A percentile compares a stretch with the other conserved stretches of the same genome.
These are phyloP conservation scores for Euphorbia peplus DNA, from an alignment of 345 rosid genomes.

Conservation along the genomic window DNA sequence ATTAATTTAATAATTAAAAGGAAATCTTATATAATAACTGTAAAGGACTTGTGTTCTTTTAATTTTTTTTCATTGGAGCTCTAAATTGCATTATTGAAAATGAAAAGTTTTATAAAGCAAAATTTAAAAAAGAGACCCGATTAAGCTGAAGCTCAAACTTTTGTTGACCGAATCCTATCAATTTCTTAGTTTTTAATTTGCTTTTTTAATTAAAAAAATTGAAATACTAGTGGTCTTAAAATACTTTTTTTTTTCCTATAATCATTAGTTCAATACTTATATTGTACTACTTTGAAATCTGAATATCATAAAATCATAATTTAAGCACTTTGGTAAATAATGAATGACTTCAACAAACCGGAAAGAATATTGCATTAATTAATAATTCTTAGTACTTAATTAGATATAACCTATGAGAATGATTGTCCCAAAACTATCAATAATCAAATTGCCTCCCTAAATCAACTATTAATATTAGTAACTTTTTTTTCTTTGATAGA, in stretches of 20 bases:
- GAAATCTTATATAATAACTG: no score
- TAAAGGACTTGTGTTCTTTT: background rate
- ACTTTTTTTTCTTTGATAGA: no score
- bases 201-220: no score
- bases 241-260: no score
- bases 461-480: background rate
- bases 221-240: no score
- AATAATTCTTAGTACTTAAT: background rate
- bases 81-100: background rate
- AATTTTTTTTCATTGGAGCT: no score
- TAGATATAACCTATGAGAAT: background rate
- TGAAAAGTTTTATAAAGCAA: background rate
- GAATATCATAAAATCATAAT: background rate
- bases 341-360: background rate
- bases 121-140: background rate
- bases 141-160: background rate
- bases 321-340: background rate
- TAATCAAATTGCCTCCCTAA: background rate
- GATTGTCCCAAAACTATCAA: background rate
- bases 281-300: background rate
- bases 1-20: no score
- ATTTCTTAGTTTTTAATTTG: no score
- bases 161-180: slow-evolving; percentile 1
- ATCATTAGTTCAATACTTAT: background rate
- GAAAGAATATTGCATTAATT: background rate